These are phyloP conservation scores for Sordariomycetes sp. DNA, from an alignment of 2,329 filamentous ascomycete genomes.

Conservation along the genomic window DNA sequence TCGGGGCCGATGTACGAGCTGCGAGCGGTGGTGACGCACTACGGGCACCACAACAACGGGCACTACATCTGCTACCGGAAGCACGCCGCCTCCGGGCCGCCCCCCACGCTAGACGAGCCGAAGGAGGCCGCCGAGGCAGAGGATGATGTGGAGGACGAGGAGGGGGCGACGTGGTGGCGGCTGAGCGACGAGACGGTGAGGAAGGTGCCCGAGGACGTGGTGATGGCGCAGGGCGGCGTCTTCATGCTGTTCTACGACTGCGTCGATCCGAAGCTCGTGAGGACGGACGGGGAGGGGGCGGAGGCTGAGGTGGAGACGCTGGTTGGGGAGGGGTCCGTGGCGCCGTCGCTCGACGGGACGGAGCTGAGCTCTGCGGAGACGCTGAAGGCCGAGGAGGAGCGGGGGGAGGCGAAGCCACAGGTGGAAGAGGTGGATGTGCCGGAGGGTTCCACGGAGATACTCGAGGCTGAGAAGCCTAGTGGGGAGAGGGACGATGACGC, in stretches of 20 bases:
- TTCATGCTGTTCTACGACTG: slow-evolving; percentile 98
- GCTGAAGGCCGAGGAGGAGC: not conserved
- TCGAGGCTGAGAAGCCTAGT: too few relatives aligned
- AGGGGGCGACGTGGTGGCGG: slow-evolving; percentile 65
- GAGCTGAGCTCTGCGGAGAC: not conserved
- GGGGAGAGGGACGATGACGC: too few relatives aligned
- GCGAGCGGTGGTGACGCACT: slow-evolving; percentile 77
- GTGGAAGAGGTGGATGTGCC: not conserved
- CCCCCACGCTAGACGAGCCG: slow-evolving; percentile 6
- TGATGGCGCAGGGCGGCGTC: slow-evolving; percentile 67
- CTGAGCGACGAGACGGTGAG: slow-evolving; percentile 83
- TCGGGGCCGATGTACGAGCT: slow-evolving; percentile 61
- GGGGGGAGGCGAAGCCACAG: not conserved
- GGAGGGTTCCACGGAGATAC: too few relatives aligned
- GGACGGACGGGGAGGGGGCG: slow-evolving; percentile 17
- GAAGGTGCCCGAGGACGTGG: slow-evolving; percentile 60
- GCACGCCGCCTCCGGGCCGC: slow-evolving; percentile 30
- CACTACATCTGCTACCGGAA: slow-evolving; percentile 90
- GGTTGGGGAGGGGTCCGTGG: not conserved
- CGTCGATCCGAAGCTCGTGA: slow-evolving; percentile 41
- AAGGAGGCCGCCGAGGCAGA: not conserved
- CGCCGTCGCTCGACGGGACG: not conserved
- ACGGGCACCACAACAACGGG: slow-evolving; percentile 84
- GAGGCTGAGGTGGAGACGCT: not conserved
- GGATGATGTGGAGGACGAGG: slow-evolving; percentile 2